Evolutionary conservation across 805 yeast species (phyloP), one percentile per base, ranked within the genome.

Genomic region (Teunomyces barrocoloradensis): DNA sequence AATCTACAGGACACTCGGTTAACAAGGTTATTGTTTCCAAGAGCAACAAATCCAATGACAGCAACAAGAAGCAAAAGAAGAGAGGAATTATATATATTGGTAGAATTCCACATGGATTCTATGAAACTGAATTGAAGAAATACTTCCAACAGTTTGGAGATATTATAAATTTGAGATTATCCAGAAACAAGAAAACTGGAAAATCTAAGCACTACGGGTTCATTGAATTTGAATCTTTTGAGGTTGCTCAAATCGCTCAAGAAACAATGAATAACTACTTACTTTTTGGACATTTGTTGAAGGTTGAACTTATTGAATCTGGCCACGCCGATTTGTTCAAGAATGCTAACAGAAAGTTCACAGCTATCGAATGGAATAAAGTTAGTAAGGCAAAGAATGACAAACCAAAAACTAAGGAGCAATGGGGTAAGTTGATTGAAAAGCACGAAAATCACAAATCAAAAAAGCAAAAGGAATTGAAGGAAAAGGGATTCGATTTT

Each of bases 251-350:
- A 56, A 76, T 90, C 51, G 99, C 97, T 3, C 87, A 87, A 51
- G 98, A 94, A 55, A 84, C 97, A 40, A 94, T 94, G 99, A 85
- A 94, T 69, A 94, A 94, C 69, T 94, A 94, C 60, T 77, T 94
- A 52, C 64, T 94, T 39, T 84, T 88, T 71, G 95, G 95, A 5
- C 97, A 92, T 66, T 79, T 91, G 52, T 72, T 94, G 57, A 85
- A 87, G 67, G 75, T 75, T 51, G 67, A 74, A 20, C 61, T 79
- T 13, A 59, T 80, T 42, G 91, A 87, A 32, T 73, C 79, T 49
- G 75, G 80, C 9, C 78, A 81, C 56, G 75, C 79, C 57, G 76
- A 80, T 53, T 68, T 87, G 53, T 87, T 84, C 67, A 71, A 66
- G 45, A 84, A 85, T 34, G 72, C 82, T 30, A 75, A 80, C 60